Evolutionary conservation across 228 moss, liverwort and hornwort genomes (phyloP).

Genomic region (Sphagnum fallax): DNA sequence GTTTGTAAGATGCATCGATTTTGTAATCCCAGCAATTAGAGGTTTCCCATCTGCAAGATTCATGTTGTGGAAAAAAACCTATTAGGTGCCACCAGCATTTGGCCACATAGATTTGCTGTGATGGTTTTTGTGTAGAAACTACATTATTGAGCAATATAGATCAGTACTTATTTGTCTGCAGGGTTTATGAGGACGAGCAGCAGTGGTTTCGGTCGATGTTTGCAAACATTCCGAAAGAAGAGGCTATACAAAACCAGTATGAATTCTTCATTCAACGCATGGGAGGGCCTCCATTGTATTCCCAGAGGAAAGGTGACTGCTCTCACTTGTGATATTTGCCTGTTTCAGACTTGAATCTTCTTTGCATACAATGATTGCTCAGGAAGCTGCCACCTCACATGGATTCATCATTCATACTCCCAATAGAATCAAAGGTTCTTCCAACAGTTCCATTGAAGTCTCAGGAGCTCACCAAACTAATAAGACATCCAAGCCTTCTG

Average conservation of each 20-base stretch:
- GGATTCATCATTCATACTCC: too few species aligned
- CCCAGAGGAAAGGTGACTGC: conserved; percentile 68
- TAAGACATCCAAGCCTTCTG: not conserved
- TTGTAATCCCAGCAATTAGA: too few species aligned
- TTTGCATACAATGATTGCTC: not conserved
- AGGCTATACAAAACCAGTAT: conserved; percentile 78
- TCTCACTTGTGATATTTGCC: not conserved
- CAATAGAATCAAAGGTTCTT: too few species aligned
- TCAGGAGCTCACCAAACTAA: not conserved
- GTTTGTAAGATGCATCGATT: not conserved
- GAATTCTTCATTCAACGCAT: conserved; percentile 88
- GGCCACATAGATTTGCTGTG: not conserved
- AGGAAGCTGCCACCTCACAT: too few species aligned
- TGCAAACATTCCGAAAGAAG: conserved; percentile 56
- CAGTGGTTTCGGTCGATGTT: conserved; percentile 78
- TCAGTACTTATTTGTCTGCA: conserved; percentile 9
- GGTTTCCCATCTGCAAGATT: too few species aligned
- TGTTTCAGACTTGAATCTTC: not conserved
- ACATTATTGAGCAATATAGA: not conserved
- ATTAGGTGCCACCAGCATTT: too few species aligned
- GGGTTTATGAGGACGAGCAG: conserved; percentile 67
- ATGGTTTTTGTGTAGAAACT: too few species aligned
- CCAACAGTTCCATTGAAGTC: not conserved
- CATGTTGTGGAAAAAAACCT: too few species aligned
- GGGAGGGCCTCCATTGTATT: conserved; percentile 72